Conservation (phyloP, 108 stramenopile species). For the Nitzschia sp. region DNA sequence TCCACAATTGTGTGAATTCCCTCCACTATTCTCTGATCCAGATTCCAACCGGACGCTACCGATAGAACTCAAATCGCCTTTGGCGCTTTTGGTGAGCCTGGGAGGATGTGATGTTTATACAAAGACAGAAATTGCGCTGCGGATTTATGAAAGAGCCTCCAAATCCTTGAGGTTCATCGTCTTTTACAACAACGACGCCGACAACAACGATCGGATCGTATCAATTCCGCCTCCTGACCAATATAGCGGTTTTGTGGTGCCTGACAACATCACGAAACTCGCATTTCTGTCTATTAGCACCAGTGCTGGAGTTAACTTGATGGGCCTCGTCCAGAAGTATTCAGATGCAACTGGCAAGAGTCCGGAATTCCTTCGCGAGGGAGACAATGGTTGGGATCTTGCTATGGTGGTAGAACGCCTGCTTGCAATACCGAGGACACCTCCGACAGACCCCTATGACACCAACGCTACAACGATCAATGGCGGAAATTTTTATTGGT, state of each 20-base stretch:
- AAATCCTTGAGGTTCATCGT: conserved; percentile 22
- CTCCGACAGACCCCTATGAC: background rate
- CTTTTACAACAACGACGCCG: conserved; percentile 42
- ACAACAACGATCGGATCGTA: conserved; percentile 15
- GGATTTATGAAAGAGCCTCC: conserved; percentile 22
- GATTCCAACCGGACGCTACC: background rate
- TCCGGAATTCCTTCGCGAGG: conserved; percentile 5
- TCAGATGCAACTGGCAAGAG: background rate
- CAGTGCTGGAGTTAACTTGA: conserved; percentile 6
- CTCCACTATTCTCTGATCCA: background rate
- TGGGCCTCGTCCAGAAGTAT: conserved; percentile 7
- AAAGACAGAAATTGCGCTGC: conserved; percentile 33
- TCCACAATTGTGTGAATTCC: conserved; percentile 18
- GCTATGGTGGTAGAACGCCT: conserved; percentile 1
- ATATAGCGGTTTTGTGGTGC: background rate
- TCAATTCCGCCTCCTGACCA: background rate
- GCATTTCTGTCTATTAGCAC: conserved; percentile 12
- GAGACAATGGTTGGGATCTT: conserved; percentile 19
- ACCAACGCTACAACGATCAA: background rate
- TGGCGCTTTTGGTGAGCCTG: conserved; percentile 42
- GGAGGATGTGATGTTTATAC: conserved; percentile 35
- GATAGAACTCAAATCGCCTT: background rate
- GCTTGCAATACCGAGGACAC: background rate
- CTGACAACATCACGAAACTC: background rate
- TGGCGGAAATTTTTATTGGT: conserved; percentile 30